phyloP scores from a whole-genome alignment of 2,329 filamentous ascomycete genomes.

The Cladosporium sp. region DNA sequence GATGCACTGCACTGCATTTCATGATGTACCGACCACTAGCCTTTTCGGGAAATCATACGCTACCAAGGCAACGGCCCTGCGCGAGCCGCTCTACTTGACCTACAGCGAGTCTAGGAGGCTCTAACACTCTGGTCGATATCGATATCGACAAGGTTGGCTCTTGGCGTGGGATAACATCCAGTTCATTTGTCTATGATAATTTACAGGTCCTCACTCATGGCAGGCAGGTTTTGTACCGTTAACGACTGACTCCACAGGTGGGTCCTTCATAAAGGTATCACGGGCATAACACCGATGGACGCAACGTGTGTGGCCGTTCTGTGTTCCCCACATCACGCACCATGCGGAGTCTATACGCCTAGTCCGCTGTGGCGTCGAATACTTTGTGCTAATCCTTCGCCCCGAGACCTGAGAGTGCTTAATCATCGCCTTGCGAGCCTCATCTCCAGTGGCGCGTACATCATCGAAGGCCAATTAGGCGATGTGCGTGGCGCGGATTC shows the following conservation, averaged over 20 bases:
- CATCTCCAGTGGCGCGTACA: neutral
- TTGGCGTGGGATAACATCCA: neutral
- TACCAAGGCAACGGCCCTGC: conserved; percentile 10
- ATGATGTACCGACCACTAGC: neutral
- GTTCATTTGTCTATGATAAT: neutral
- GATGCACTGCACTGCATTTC: neutral
- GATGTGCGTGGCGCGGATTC: neutral
- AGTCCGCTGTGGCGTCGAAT: neutral
- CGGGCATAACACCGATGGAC: neutral
- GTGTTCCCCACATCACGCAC: neutral
- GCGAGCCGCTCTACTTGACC: conserved; percentile 7
- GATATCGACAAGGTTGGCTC: neutral
- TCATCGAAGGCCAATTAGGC: neutral
- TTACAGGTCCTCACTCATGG: neutral
- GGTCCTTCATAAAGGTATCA: neutral
- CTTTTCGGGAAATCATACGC: neutral
- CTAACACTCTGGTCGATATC: neutral
- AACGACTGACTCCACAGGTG: neutral
- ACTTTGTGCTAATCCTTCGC: neutral
- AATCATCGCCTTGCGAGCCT: neutral
- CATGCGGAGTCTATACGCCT: neutral
- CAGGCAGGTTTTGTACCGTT: neutral
- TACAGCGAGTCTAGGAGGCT: neutral
- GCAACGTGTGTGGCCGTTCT: neutral
- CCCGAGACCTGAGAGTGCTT: neutral